phyloP scores from a whole-genome alignment of 2,329 filamentous ascomycete genomes.

The Talaromyces sp. region DNA sequence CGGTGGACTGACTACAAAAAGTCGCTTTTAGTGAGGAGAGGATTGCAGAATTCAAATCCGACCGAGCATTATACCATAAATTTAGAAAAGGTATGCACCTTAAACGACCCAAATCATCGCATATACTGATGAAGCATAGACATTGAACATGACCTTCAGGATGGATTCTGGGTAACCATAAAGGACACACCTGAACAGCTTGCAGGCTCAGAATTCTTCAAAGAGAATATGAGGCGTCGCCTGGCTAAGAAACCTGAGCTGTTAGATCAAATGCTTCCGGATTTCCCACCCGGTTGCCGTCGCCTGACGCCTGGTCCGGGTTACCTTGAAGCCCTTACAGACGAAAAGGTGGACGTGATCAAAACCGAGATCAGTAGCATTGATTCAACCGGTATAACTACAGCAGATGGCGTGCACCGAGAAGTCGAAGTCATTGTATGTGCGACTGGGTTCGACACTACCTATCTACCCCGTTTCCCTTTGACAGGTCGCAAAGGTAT shows the following conservation, averaged over 20 bases:
- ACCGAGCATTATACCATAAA: conserved; percentile 30
- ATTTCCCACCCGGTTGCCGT: conserved; percentile 42
- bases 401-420: conserved; percentile 22
- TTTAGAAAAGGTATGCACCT: conserved; percentile 34
- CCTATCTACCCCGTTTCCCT: conserved; percentile 45
- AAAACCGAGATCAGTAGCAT: conserved; percentile 51
- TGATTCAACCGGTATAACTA: conserved; percentile 31
- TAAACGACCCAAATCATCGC: neutral
- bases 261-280: conserved; percentile 37
- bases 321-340: conserved; percentile 59
- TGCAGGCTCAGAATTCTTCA: conserved; percentile 24
- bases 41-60: conserved; percentile 32
- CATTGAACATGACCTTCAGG: conserved; percentile 34
- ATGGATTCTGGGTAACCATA: conserved; percentile 29
- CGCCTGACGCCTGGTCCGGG: conserved; percentile 47
- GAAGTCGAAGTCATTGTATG: conserved; percentile 30
- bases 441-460: conserved; percentile 41
- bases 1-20: conserved; percentile 17
- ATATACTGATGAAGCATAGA: conserved; percentile 21
- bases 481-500: conserved; percentile 37
- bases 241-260: conserved; percentile 35
- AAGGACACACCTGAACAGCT: conserved; percentile 30
- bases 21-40: conserved; percentile 33
- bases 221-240: conserved; percentile 34
- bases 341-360: conserved; percentile 61